phyloP scores from a whole-genome alignment of 164 flowering plant species.

The Vitis amurensis region DNA sequence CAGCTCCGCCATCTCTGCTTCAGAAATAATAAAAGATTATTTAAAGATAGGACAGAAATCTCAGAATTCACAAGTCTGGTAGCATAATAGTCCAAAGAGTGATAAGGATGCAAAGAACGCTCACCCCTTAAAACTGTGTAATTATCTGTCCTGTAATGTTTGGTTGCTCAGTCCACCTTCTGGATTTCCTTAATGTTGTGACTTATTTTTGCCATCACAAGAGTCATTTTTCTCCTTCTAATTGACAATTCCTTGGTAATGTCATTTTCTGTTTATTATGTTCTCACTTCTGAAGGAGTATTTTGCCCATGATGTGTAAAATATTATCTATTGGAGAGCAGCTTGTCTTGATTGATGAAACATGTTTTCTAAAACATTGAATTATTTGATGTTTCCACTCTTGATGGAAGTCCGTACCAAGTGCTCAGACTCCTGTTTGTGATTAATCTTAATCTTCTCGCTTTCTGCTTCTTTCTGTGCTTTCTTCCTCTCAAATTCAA shows the following conservation, averaged over 20 bases:
- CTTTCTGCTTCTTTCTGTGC: conserved; percentile 51
- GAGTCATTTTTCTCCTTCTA: background rate
- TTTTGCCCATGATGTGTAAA: background rate
- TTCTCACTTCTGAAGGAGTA: background rate
- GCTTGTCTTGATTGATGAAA: background rate
- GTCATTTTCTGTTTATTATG: background rate
- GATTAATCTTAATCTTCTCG: conserved; percentile 33
- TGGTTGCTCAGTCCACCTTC: background rate
- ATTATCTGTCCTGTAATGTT: background rate
- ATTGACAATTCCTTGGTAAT: background rate
- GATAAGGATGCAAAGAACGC: background rate
- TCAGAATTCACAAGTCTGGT: background rate
- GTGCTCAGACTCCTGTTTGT: conserved; percentile 20
- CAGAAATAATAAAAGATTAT: background rate
- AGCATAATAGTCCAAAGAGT: background rate
- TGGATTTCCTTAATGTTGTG: background rate
- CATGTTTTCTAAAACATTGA: background rate
- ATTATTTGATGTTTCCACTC: conserved; percentile 16
- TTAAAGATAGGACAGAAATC: no score
- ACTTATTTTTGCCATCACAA: background rate
- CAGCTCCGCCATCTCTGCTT: conserved; percentile 11
- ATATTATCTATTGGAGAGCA: background rate
- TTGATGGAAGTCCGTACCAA: conserved; percentile 16
- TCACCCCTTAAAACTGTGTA: background rate
- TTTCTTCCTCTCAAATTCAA: conserved; percentile 60